phyloP scores from a whole-genome alignment of 441 rosid species.

The Gossypium trilobum region DNA sequence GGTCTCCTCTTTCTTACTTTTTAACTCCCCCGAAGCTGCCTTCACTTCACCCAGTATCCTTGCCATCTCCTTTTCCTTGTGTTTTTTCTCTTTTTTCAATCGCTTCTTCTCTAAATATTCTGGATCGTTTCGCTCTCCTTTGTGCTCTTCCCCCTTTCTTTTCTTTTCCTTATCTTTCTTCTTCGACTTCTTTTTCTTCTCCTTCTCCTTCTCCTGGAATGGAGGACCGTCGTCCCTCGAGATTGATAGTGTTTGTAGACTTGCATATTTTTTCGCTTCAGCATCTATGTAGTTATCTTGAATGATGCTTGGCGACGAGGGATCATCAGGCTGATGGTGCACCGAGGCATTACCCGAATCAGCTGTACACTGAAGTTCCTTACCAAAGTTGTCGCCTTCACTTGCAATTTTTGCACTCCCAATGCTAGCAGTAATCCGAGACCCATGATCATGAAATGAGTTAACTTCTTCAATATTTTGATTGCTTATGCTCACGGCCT shows the following conservation, averaged over 20 bases:
- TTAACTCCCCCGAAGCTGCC: constrained; percentile 24
- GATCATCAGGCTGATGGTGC: constrained; percentile 28
- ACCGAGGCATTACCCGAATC: constrained; percentile 62
- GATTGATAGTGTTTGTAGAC: constrained; percentile 56
- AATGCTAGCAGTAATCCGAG: constrained; percentile 88
- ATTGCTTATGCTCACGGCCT: constrained; percentile 66
- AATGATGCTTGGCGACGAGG: constrained; percentile 34
- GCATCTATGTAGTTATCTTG: constrained; percentile 40
- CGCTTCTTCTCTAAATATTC: constrained; percentile 68
- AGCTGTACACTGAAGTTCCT: constrained; percentile 94
- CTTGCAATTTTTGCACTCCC: constrained; percentile 71
- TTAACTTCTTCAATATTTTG: constrained; percentile 85
- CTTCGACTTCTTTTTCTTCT: constrained; percentile 25
- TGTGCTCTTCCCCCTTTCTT: constrained; percentile 45
- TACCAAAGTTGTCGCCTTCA: constrained; percentile 63
- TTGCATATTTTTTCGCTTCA: constrained; percentile 49
- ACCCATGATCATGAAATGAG: constrained; percentile 75
- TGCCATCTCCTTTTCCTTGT: constrained; percentile 64
- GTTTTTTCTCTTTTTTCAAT: constrained; percentile 74
- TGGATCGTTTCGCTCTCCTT: constrained; percentile 38
- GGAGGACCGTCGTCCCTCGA: constrained; percentile 33
- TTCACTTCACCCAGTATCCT: constrained; percentile 45
- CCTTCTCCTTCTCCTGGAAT: constrained; percentile 33
- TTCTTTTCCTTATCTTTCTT: constrained; percentile 45
- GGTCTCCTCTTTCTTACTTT: constrained; percentile 27